These are phyloP conservation scores for Symbiodinium pilosum DNA, from an alignment of 73 alveolate species.

Conservation along the genomic window DNA sequence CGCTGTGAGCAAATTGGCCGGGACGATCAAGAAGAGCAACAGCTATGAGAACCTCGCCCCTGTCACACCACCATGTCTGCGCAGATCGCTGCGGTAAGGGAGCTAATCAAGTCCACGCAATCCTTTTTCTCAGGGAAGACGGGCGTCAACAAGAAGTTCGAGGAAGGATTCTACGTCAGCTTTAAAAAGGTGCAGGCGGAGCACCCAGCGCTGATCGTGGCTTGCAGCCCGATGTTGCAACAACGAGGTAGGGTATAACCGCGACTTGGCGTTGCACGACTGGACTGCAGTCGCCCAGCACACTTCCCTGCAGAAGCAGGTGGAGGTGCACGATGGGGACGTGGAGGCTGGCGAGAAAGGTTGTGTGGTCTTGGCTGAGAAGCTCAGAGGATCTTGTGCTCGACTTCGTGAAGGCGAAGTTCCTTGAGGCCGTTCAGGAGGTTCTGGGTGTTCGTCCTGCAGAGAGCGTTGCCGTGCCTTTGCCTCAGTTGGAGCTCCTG, in stretches of 20 bases:
- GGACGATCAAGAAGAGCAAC: neutral
- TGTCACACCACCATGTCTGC: neutral
- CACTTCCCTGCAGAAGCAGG: neutral
- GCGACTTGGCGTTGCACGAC: neutral
- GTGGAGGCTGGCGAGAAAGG: neutral
- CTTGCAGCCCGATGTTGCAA: neutral
- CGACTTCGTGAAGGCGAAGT: neutral
- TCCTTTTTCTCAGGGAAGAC: neutral
- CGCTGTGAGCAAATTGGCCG: neutral
- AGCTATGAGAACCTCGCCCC: neutral
- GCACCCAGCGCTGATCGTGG: neutral
- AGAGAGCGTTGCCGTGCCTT: neutral
- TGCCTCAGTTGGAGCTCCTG: neutral
- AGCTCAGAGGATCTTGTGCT: neutral
- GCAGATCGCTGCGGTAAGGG: neutral
- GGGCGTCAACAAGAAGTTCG: neutral
- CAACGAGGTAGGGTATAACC: neutral
- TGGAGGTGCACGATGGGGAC: neutral
- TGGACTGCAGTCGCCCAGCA: neutral
- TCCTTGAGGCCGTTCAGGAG: neutral
- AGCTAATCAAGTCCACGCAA: neutral
- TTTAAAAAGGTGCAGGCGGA: neutral
- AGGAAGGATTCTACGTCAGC: neutral
- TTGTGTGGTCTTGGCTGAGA: neutral
- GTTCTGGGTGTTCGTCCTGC: neutral